Percentiles rank a stretch among this genome's conserved stretches.
Evolutionary conservation across 2,329 filamentous ascomycete genomes (phyloP).

Genomic region (Alternaria burnsii): DNA sequence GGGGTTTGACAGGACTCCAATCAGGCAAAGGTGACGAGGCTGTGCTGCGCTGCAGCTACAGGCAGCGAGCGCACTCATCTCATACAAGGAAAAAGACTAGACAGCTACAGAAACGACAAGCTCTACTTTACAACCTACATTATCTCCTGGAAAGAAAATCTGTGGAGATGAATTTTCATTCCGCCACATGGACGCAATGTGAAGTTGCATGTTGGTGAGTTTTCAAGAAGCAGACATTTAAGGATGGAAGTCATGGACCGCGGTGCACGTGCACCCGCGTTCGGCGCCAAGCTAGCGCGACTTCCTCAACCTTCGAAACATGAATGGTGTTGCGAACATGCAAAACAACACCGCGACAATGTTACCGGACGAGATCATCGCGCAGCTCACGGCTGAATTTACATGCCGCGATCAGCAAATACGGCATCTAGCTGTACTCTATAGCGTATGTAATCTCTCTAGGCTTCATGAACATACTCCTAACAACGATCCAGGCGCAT

Average conservation of each 20-base stretch:
- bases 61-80: no score
- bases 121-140: no score
- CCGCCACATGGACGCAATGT: no score
- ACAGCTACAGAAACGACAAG: no score
- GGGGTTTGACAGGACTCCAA: no score
- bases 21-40: no score
- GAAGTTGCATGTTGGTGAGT: neutral
- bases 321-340: neutral
- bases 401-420: conserved; percentile 59
- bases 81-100: no score
- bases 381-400: conserved; percentile 48
- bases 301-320: conserved; percentile 2
- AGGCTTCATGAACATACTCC: neutral
- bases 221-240: neutral
- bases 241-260: neutral
- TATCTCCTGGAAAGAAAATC: fast-evolving
- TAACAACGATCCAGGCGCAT: conserved; percentile 59
- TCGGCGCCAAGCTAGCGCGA: conserved; percentile 26
- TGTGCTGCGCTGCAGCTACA: no score
- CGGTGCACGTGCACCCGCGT: conserved; percentile 35
- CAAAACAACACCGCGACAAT: conserved; percentile 29
- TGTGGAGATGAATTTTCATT: no score
- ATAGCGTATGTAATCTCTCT: conserved; percentile 49
- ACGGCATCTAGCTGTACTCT: conserved; percentile 55
- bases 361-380: conserved; percentile 50